phyloP scores from a whole-genome alignment of 306 rosid genomes.

The Quercus glauca region DNA sequence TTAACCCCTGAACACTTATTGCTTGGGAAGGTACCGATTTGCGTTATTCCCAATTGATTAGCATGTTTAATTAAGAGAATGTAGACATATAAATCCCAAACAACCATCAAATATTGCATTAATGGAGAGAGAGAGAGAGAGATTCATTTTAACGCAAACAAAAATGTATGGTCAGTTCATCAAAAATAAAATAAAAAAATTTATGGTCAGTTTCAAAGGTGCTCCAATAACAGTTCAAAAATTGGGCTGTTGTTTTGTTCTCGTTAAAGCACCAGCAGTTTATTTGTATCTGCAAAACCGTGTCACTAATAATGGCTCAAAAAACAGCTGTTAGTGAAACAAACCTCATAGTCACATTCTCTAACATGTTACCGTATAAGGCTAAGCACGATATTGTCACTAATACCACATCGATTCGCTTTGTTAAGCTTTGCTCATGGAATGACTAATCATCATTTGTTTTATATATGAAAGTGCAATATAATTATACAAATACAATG shows the following conservation, averaged over 20 bases:
- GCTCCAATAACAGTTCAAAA: no score
- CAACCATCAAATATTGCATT: neutral
- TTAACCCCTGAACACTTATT: no score
- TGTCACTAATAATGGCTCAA: conserved; percentile 34
- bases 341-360: conserved; percentile 35
- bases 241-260: conserved; percentile 27
- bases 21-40: no score
- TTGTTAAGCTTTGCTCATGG: conserved; percentile 40
- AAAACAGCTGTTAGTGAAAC: conserved; percentile 45
- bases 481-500: conserved; percentile 20
- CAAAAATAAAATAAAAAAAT: neutral
- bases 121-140: neutral
- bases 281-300: conserved; percentile 35
- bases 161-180: neutral
- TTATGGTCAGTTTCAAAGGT: no score
- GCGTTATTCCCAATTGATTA: no score
- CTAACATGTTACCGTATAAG: conserved; percentile 32
- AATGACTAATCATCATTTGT: conserved; percentile 26
- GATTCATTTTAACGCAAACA: neutral
- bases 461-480: conserved; percentile 36
- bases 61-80: no score
- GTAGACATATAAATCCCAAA: no score
- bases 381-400: conserved; percentile 37
- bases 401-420: conserved; percentile 40
- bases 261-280: conserved; percentile 30